These are phyloP conservation scores for Strobilomyces dryophilus DNA, from an alignment of 768 basidiomycete species.

Conservation along the genomic window DNA sequence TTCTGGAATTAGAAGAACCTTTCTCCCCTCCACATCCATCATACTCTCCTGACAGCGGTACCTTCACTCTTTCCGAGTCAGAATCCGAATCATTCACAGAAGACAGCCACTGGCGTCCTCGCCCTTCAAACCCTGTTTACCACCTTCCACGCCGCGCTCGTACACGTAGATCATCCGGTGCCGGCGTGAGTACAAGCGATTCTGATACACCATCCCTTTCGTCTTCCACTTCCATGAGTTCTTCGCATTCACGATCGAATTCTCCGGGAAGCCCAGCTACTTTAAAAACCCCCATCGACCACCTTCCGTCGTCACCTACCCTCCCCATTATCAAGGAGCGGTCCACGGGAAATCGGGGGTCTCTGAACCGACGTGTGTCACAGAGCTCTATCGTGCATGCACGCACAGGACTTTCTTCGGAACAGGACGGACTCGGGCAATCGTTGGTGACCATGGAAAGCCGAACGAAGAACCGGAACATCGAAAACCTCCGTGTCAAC, in stretches of 20 bases:
- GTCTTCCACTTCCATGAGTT: slow-evolving; percentile 39
- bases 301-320: slow-evolving; percentile 16
- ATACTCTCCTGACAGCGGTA: slow-evolving; percentile 5
- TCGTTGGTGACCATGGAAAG: slow-evolving; percentile 1
- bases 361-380: slow-evolving; percentile 9
- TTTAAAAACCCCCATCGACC: slow-evolving; percentile 32
- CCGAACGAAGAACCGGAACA: slow-evolving; percentile 25
- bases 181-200: slow-evolving; percentile 32
- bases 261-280: slow-evolving; percentile 32
- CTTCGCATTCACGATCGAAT: slow-evolving; percentile 30
- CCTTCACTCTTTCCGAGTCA: slow-evolving; percentile 30
- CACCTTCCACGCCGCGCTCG: slow-evolving; percentile 34
- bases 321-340: slow-evolving; percentile 40
- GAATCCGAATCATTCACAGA: slow-evolving; percentile 32
- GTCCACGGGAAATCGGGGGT: slow-evolving; percentile 17
- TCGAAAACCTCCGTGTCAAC: slow-evolving; percentile 29
- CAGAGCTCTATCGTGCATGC: slow-evolving; percentile 22
- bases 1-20: slow-evolving; percentile 30
- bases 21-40: slow-evolving; percentile 24
- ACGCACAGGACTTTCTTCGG: slow-evolving; percentile 11
- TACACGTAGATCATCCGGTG: slow-evolving; percentile 23
- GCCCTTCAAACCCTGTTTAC: slow-evolving; percentile 24
- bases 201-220: slow-evolving; percentile 49
- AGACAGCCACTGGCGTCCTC: slow-evolving; percentile 23
- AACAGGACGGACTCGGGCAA: slow-evolving; percentile 20